These are phyloP conservation scores for Piloderma croceum DNA, from an alignment of 768 basidiomycete species.

Conservation along the genomic window DNA sequence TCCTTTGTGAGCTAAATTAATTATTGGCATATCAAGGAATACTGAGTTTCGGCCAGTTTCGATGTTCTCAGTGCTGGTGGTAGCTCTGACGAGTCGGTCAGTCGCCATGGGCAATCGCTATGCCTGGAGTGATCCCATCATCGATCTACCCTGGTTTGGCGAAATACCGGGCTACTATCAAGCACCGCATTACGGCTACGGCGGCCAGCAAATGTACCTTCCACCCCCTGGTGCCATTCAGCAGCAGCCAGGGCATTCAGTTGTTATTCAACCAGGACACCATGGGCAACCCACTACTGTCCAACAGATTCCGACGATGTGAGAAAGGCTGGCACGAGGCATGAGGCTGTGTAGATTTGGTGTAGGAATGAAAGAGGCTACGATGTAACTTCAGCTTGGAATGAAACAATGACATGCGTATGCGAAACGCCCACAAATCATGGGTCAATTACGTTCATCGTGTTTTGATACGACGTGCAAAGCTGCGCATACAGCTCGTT, in stretches of 20 bases:
- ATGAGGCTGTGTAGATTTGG: not conserved
- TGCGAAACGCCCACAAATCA: too few species aligned
- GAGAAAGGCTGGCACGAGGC: slow-evolving; percentile 12
- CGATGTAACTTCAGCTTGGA: too few species aligned
- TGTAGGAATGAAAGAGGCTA: too few species aligned
- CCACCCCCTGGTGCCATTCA: slow-evolving; percentile 33
- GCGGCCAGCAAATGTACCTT: slow-evolving; percentile 28
- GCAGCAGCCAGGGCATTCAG: slow-evolving; percentile 53
- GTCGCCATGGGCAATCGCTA: slow-evolving; percentile 25
- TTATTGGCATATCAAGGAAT: too few species aligned
- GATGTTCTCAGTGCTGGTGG: too few species aligned
- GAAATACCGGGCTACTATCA: slow-evolving; percentile 55
- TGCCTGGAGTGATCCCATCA: slow-evolving; percentile 31
- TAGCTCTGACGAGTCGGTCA: too few species aligned
- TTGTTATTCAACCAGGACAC: slow-evolving; percentile 62
- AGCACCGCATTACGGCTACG: slow-evolving; percentile 25
- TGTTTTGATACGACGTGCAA: too few species aligned
- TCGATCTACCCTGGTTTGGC: slow-evolving; percentile 73
- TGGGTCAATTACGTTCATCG: too few species aligned
- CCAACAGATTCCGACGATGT: slow-evolving; percentile 49
- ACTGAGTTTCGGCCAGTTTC: too few species aligned
- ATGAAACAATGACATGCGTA: too few species aligned
- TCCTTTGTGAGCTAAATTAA: slow-evolving; percentile 15
- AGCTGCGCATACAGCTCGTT: too few species aligned
- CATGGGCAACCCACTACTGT: slow-evolving; percentile 58